A percentile compares a stretch with the other conserved stretches of the same genome.
Evolutionary conservation across 148 eudicot species (phyloP).

Genomic region (Rhododendron simsii): DNA sequence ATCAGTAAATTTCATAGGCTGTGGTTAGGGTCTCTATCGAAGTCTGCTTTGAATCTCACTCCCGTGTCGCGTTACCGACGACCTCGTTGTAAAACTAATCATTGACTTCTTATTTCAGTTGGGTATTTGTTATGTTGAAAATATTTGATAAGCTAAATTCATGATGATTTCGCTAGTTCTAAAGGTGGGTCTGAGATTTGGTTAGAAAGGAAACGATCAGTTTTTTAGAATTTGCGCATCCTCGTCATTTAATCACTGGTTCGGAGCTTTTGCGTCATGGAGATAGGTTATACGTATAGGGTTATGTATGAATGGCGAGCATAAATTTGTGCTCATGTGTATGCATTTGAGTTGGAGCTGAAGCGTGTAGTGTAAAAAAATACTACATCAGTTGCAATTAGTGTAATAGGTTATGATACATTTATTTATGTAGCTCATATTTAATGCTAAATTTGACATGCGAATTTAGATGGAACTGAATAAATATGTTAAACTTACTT

Average conservation of each 20-base stretch:
- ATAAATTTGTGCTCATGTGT: neutral
- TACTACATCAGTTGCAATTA: neutral
- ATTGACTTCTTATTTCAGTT: neutral
- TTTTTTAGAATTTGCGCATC: neutral
- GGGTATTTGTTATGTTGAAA: neutral
- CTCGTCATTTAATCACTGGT: neutral
- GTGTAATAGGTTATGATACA: neutral
- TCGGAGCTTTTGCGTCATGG: neutral
- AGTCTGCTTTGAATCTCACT: too few relatives aligned
- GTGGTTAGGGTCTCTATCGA: too few relatives aligned
- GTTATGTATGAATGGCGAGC: neutral
- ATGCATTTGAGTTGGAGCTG: neutral
- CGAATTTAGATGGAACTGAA: neutral
- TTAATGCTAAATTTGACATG: neutral
- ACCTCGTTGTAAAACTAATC: neutral
- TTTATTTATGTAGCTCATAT: neutral
- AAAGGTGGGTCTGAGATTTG: neutral
- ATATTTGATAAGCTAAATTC: neutral
- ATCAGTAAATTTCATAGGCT: too few relatives aligned
- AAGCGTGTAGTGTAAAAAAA: neutral
- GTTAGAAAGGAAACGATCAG: neutral
- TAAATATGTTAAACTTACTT: neutral
- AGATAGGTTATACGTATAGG: neutral
- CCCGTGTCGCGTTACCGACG: too few relatives aligned
- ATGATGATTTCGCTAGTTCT: neutral